phyloP scores from a whole-genome alignment of 768 basidiomycete genomes.

The Rubroboletus pulcherrimus region DNA sequence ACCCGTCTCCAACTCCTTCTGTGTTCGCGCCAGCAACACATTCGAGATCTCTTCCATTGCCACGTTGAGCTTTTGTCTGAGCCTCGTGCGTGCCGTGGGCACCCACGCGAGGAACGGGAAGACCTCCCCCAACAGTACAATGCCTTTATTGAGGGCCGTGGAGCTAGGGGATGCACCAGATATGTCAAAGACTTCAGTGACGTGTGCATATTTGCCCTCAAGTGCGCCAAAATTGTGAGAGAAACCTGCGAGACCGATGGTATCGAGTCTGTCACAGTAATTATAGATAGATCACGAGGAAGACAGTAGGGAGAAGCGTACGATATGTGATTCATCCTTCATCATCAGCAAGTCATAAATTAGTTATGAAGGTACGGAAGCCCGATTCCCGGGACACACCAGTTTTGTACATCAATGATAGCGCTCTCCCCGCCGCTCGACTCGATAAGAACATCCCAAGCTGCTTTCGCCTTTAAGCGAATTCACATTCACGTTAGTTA shows the following conservation, averaged over 20 bases:
- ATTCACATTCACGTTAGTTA: neutral
- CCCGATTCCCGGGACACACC: constrained; percentile 9
- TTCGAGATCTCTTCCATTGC: constrained; percentile 40
- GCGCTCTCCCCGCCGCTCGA: constrained; percentile 9
- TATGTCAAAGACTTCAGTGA: constrained; percentile 40
- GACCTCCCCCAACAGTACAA: constrained; percentile 35
- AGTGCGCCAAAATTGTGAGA: constrained; percentile 50
- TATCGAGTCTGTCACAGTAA: neutral
- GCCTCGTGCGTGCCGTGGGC: constrained; percentile 33
- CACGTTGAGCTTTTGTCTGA: constrained; percentile 29
- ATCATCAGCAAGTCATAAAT: neutral
- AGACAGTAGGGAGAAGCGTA: neutral
- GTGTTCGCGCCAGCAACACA: constrained; percentile 34
- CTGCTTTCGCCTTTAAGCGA: neutral
- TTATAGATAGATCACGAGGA: neutral
- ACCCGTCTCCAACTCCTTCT: constrained; percentile 29
- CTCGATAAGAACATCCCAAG: constrained; percentile 28
- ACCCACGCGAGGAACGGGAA: constrained; percentile 36
- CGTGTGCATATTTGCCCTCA: constrained; percentile 41
- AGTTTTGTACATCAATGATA: constrained; percentile 37
- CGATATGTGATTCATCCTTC: neutral
- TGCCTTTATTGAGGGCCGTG: constrained; percentile 25
- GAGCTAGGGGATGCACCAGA: constrained; percentile 21
- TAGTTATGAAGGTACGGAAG: neutral
- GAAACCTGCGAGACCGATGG: neutral